Evolutionary conservation across 768 basidiomycete genomes (phyloP), one percentile per base, ranked within the genome.

Genomic region (Russula virescens): DNA sequence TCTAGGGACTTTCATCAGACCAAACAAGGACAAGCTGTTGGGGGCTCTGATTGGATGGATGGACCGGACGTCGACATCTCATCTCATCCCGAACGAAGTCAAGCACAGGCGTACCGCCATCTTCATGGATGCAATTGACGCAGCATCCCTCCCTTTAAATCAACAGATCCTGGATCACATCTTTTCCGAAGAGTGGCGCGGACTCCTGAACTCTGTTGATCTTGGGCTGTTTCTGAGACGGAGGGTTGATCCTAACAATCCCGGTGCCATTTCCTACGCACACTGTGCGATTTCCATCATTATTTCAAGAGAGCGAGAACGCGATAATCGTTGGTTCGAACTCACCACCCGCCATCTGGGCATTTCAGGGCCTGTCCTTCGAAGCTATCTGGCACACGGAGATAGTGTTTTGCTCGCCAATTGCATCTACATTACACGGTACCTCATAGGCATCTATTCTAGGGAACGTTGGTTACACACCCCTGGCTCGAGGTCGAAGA

Each of bases 151-250:
- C 31, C 18, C 26, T 16, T 9, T 23, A 53, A 23, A 13, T 10
- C 10, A 4, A 35, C 13, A n/a, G 47, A 62, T 1, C 13, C 21
- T 43, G 5, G 34, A 26, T n/a, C 34, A 45, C 18, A 16, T 61
- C 7, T 28, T 61, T 16, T 42, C n/a, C 11, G 46, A 48, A 49
- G 60, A 55, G 2, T 61, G 60, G 60, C 8, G 31, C 4, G 47
- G 54, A 48, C 28, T 61, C 16, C n/a, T 51, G 40, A 49, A n/a
- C 40, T 61, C 47, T 23, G 47, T 61, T 7, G 47, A 61, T 26
- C 48, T 61, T 31, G 60, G 60, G 18, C 53, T 31, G 19, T 43
- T 49, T 34, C 7, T 49, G 28, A 55, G 35, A 14, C 42, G 11
- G 23, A 47, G 25, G 18, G 38, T 31, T 31, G 47, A 31, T 19